A percentile compares a stretch with the other conserved stretches of the same genome.
phyloP scores from a whole-genome alignment of 768 basidiomycete genomes.

The Postia placenta region DNA sequence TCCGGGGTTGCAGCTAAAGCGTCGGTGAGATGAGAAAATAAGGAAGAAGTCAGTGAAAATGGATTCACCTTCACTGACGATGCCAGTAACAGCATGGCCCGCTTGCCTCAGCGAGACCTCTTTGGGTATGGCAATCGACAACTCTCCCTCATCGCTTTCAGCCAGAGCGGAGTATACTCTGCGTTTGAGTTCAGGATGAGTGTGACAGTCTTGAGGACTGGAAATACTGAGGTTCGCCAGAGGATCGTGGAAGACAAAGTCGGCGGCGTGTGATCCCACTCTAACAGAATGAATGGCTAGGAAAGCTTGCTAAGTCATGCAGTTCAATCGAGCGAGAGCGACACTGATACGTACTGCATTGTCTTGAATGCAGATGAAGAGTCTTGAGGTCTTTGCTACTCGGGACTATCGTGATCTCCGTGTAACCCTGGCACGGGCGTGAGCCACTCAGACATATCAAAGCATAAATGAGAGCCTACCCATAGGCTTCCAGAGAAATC shows the following conservation, averaged over 20 bases:
- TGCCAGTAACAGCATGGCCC: slow-evolving; percentile 37
- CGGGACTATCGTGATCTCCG: slow-evolving; percentile 86
- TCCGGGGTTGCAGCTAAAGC: slow-evolving; percentile 70
- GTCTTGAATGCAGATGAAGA: slow-evolving; percentile 82
- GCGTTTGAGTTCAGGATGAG: slow-evolving; percentile 90
- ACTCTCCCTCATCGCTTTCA: slow-evolving; percentile 91
- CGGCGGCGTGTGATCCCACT: slow-evolving; percentile 64
- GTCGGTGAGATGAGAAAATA: neutral
- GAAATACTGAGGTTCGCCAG: slow-evolving; percentile 58
- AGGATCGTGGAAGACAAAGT: slow-evolving; percentile 76
- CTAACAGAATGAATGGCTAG: slow-evolving; percentile 70
- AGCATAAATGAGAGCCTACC: slow-evolving; percentile 39
- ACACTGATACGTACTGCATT: slow-evolving; percentile 60
- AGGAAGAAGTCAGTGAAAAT: neutral
- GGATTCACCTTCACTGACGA: slow-evolving; percentile 46
- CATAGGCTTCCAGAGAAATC: slow-evolving; percentile 86
- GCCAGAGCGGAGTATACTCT: slow-evolving; percentile 85
- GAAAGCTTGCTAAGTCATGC: slow-evolving; percentile 2
- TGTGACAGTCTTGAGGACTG: slow-evolving; percentile 73
- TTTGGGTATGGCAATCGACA: slow-evolving; percentile 81
- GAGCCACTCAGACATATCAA: neutral
- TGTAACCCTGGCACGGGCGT: slow-evolving; percentile 64
- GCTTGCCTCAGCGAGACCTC: slow-evolving; percentile 64
- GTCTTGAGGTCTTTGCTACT: slow-evolving; percentile 73
- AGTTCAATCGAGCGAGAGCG: too few relatives aligned